A percentile compares a stretch with the other conserved stretches of the same genome.
Evolutionary conservation across 2,329 filamentous ascomycete species (phyloP).

Genomic region (Tolypocladium tropicale): DNA sequence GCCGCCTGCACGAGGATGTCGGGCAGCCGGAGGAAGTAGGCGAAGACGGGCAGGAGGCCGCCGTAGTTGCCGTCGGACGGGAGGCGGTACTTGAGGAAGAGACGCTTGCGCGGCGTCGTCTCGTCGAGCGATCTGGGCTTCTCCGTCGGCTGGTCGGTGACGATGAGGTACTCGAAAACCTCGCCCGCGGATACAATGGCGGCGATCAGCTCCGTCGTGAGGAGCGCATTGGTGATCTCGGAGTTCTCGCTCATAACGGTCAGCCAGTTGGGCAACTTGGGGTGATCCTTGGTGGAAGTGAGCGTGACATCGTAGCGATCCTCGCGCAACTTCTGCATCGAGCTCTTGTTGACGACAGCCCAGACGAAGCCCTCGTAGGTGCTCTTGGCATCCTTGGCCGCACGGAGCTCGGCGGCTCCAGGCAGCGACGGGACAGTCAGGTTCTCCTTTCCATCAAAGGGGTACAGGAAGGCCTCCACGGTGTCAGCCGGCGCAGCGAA

Average conservation of each 20-base stretch:
- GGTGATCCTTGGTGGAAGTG: constrained; percentile 84
- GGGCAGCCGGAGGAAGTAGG: constrained; percentile 72
- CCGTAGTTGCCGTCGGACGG: constrained; percentile 54
- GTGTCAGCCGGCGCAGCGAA: constrained; percentile 59
- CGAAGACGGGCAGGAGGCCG: constrained; percentile 62
- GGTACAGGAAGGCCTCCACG: constrained; percentile 68
- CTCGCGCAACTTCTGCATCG: constrained; percentile 81
- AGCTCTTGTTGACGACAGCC: constrained; percentile 89
- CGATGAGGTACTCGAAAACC: constrained; percentile 70
- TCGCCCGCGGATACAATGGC: constrained; percentile 72
- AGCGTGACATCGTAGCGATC: constrained; percentile 92
- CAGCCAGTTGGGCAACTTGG: constrained; percentile 80
- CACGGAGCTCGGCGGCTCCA: constrained; percentile 41
- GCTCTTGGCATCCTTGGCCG: constrained; percentile 49
- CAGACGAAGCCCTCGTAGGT: constrained; percentile 86
- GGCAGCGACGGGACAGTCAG: constrained; percentile 59
- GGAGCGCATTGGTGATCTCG: constrained; percentile 78
- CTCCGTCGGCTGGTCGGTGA: constrained; percentile 82
- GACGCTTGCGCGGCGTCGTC: constrained; percentile 72
- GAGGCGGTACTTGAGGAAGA: constrained; percentile 68
- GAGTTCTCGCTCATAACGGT: constrained; percentile 96
- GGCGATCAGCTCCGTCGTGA: constrained; percentile 79
- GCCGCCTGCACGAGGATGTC: constrained; percentile 67
- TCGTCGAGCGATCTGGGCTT: constrained; percentile 81
- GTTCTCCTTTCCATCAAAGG: constrained; percentile 86